Conservation (phyloP, 257 asterid genomes). For the Voacanga thouarsii region DNA sequence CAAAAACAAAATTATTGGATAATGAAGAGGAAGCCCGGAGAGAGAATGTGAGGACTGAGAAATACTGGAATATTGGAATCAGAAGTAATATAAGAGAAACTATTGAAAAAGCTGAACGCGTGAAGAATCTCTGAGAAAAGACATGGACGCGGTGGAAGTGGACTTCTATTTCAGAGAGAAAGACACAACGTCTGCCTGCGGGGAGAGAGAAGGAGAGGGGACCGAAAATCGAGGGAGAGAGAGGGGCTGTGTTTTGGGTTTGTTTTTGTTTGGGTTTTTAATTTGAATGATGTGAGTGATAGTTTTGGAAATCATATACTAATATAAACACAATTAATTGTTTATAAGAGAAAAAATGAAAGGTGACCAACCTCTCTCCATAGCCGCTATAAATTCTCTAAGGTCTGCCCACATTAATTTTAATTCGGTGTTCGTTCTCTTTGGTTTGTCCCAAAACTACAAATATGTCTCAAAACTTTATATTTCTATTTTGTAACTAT, state of each 20-base stretch:
- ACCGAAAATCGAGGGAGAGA: slow-evolving; percentile 11
- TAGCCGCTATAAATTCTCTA: too few relatives aligned
- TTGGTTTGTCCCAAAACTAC: too few relatives aligned
- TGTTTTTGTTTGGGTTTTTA: slow-evolving; percentile 1
- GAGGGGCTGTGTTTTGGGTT: slow-evolving; percentile 3
- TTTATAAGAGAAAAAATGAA: too few relatives aligned
- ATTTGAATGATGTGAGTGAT: not conserved
- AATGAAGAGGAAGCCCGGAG: not conserved
- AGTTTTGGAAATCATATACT: not conserved
- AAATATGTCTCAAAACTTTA: too few relatives aligned
- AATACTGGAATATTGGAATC: not conserved
- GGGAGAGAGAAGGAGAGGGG: not conserved
- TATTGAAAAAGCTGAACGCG: slow-evolving; percentile 40
- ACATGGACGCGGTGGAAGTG: slow-evolving; percentile 47
- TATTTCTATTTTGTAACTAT: too few relatives aligned
- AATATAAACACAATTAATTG: not conserved
- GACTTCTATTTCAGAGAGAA: slow-evolving; percentile 5
- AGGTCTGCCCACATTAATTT: too few relatives aligned
- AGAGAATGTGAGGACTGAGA: not conserved
- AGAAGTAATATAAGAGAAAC: not conserved
- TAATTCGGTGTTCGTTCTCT: too few relatives aligned
- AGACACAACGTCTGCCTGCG: not conserved
- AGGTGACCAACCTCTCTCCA: too few relatives aligned
- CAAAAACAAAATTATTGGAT: not conserved
- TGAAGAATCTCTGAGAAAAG: slow-evolving; percentile 51